Percentiles rank a stretch among this genome's conserved stretches.
Evolutionary conservation across 352 stramenopile genomes (phyloP).

Genomic region (Pythium monospermum): DNA sequence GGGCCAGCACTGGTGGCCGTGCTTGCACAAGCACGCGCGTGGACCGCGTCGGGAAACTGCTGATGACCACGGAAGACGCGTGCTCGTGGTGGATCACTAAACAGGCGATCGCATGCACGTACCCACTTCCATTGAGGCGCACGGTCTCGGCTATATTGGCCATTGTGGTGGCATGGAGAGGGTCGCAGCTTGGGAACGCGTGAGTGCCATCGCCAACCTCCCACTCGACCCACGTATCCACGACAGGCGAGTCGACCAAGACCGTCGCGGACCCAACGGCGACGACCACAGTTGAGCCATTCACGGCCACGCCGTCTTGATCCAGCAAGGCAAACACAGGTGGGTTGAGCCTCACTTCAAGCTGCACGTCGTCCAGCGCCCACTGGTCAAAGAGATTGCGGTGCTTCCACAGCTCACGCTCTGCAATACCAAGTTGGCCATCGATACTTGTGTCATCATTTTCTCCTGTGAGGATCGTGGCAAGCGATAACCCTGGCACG

Average conservation of each 20-base stretch:
- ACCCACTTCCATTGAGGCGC: constrained; percentile 32
- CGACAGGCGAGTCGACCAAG: constrained; percentile 30
- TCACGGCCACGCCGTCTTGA: not conserved
- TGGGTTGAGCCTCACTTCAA: constrained; percentile 49
- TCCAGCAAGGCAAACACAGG: constrained; percentile 28
- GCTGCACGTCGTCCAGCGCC: constrained; percentile 49
- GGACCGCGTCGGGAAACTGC: constrained; percentile 46
- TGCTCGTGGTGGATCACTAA: constrained; percentile 18
- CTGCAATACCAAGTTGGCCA: constrained; percentile 27
- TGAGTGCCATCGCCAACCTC: constrained; percentile 54
- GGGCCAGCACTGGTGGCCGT: constrained; percentile 26
- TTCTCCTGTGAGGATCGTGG: constrained; percentile 23
- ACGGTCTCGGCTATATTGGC: constrained; percentile 9
- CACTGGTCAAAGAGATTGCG: constrained; percentile 76
- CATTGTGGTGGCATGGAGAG: not conserved
- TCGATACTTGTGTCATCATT: constrained; percentile 42
- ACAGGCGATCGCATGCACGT: constrained; percentile 54
- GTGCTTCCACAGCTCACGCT: constrained; percentile 52
- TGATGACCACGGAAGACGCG: constrained; percentile 22
- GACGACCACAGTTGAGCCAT: constrained; percentile 6
- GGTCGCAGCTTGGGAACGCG: constrained; percentile 37
- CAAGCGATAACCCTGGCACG: constrained; percentile 17
- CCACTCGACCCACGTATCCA: constrained; percentile 43
- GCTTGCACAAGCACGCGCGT: constrained; percentile 40
- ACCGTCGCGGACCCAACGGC: constrained; percentile 24